Conservation (phyloP, 345 rosid genomes). For the Euphorbia pulcherrima region DNA sequence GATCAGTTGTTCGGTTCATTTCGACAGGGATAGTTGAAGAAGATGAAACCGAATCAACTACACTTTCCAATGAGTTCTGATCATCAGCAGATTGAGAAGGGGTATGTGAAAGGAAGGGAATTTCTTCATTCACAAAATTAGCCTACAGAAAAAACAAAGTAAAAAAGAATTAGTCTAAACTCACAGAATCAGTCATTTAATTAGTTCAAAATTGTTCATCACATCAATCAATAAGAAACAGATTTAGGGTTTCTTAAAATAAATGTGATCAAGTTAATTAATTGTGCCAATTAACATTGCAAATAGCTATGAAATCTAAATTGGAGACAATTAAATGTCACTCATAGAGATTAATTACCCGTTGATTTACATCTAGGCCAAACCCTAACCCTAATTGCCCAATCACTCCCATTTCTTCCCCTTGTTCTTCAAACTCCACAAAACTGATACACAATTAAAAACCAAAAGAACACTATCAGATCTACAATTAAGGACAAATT, state of each 20-base stretch:
- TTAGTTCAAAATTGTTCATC: not conserved
- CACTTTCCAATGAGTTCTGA: constrained; percentile 14
- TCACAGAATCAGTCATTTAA: not conserved
- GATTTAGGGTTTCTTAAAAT: constrained; percentile 1
- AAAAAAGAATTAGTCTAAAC: not conserved
- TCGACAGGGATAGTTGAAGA: constrained; percentile 1
- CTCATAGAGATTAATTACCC: constrained; percentile 1
- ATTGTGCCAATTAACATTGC: no score
- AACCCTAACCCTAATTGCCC: constrained; percentile 24
- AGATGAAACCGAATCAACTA: constrained; percentile 21
- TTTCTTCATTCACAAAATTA: not conserved
- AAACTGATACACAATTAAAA: constrained; percentile 2
- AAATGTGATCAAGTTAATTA: not conserved
- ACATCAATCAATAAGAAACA: not conserved
- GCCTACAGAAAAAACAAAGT: not conserved
- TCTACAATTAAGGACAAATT: not conserved
- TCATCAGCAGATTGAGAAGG: constrained; percentile 8
- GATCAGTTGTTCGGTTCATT: constrained; percentile 29
- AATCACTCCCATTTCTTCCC: constrained; percentile 5
- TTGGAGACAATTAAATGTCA: not conserved
- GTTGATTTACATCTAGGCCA: not conserved
- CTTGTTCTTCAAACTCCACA: not conserved
- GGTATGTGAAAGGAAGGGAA: not conserved
- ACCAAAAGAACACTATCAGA: not conserved
- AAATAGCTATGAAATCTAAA: no score